Base-by-base conservation (phyloP, 2,329 filamentous ascomycete genomes). In the Claviceps purpurea region DNA sequence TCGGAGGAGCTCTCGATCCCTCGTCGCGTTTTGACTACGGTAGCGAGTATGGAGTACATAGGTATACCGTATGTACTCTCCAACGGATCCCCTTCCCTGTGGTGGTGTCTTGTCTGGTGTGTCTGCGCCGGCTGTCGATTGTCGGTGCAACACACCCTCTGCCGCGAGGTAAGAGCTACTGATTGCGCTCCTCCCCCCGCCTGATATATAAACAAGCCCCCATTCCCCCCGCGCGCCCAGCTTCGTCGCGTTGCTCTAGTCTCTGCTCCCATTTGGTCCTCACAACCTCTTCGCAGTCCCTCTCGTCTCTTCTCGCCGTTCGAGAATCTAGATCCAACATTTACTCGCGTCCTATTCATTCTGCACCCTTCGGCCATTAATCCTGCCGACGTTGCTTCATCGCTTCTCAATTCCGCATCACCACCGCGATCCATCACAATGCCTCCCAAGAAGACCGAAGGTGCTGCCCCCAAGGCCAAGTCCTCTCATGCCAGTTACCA, bases 201-300 rank as follows among this genome's bases (percentile, higher is more conserved):
- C 73, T 70, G 69, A 71, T 73, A 80, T 81, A 81, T 79, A 80
- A 81, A 78, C 73, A 76, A 68, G 66, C 68, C 71, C 68, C 72
- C 65, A 53, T 65, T 65, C 71, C 71, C 70, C 68, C 73, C 70
- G 64, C 75, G 74, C 74, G 73, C 73, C 73, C 75, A 70, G 70
- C 70, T 66, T 65, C 64, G 67, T 67, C 65, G 56, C 24, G 57
- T 54, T 49, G 58, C 52, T 52, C 58, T 67, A 34, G 64, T 65
- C 63, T 64, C 68, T 68, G 65, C 26, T 50, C 44, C 52, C 45
- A 38, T 51, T 53, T 41, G 41, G 45, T 50, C 47, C 22, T 18
- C 24, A 38, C 51, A 56, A 39, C 44, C 59, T 61, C 59, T 63
- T 61, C 59, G 54, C 56, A 55, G 57, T 60, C 59, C 57, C 51